phyloP scores from a whole-genome alignment of 2,329 filamentous ascomycete genomes.

The Cladosporium sp. region DNA sequence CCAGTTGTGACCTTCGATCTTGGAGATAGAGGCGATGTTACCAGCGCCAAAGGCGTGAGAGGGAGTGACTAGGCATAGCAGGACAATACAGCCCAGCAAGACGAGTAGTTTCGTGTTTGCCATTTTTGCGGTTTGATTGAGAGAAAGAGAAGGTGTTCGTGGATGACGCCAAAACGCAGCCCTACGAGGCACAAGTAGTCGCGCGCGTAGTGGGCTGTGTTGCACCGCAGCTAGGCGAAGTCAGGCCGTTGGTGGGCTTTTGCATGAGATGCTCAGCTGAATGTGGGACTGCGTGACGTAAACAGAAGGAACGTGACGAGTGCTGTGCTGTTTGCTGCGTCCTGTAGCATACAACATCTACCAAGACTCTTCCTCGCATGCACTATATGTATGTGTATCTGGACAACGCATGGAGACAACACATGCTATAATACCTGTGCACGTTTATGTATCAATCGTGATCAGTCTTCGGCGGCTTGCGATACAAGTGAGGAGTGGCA shows the following conservation, averaged over 20 bases:
- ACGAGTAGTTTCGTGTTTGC: constrained; percentile 22
- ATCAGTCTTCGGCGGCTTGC: neutral
- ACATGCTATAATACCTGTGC: neutral
- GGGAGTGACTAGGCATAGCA: constrained; percentile 32
- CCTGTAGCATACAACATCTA: neutral
- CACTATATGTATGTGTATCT: neutral
- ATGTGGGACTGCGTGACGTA: constrained; percentile 49
- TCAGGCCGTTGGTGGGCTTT: neutral
- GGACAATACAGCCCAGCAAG: constrained; percentile 29
- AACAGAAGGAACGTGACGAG: constrained; percentile 46
- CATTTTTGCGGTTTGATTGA: constrained; percentile 11
- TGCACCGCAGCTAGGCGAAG: constrained; percentile 2
- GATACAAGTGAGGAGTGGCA: neutral
- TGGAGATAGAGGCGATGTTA: constrained; percentile 46
- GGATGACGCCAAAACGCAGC: neutral
- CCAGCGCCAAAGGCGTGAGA: constrained; percentile 48
- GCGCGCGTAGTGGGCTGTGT: constrained; percentile 1
- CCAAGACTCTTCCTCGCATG: neutral
- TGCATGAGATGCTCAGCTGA: constrained; percentile 14
- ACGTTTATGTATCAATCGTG: neutral
- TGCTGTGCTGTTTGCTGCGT: neutral
- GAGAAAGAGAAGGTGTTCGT: neutral
- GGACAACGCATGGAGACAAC: neutral
- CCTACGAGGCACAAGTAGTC: neutral
- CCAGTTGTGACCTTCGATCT: constrained; percentile 52